phyloP scores from a whole-genome alignment of 2,329 filamentous ascomycete genomes.

The Claviceps pusilla region DNA sequence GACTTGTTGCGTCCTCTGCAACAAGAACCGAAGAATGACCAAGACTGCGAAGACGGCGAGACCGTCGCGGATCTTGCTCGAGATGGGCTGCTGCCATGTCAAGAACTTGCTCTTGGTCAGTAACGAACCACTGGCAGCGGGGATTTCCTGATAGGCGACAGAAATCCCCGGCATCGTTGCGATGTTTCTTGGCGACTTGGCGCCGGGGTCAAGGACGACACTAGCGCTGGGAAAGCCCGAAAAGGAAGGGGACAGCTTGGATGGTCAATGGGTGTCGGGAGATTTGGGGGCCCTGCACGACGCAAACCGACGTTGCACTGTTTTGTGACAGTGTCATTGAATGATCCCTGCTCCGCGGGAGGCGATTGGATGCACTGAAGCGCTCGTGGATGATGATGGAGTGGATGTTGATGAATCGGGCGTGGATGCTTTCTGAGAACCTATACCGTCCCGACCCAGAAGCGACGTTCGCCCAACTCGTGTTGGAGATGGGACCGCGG shows the following conservation, averaged over 20 bases:
- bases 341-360: too few relatives aligned
- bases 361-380: too few relatives aligned
- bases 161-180: constrained; percentile 18
- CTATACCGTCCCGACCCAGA: background rate
- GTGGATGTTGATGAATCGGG: background rate
- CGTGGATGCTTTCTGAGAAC: background rate
- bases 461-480: background rate
- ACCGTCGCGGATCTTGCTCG: constrained; percentile 14
- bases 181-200: background rate
- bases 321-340: background rate
- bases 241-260: background rate
- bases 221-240: background rate
- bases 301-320: background rate
- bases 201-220: background rate
- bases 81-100: constrained; percentile 15
- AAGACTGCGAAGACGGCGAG: constrained; percentile 22
- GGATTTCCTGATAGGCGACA: constrained; percentile 19
- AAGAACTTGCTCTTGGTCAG: constrained; percentile 16
- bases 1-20: constrained; percentile 9
- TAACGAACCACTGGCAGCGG: constrained; percentile 13
- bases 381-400: too few relatives aligned
- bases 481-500: background rate
- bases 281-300: background rate
- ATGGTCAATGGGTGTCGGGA: background rate
- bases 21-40: constrained; percentile 19